Evolutionary conservation across 108 stramenopile species (phyloP).

Genomic region (Cafeteria roenbergensis): DNA sequence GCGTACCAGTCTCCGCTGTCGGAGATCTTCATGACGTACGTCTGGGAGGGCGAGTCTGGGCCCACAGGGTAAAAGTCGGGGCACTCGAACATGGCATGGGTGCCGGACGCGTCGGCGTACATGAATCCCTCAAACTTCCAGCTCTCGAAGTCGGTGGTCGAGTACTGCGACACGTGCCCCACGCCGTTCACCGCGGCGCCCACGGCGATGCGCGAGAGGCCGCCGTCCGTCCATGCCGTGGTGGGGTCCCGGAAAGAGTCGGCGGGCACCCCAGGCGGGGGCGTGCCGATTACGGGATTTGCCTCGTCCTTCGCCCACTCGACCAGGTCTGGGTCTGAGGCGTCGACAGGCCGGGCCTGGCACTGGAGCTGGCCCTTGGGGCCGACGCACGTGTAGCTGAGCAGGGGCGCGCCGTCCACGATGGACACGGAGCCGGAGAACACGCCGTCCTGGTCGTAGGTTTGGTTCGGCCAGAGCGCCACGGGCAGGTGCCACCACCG

Average conservation of each 20-base stretch:
- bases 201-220: slow-evolving; percentile 1
- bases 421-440: slow-evolving; percentile 18
- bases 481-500: slow-evolving; percentile 16
- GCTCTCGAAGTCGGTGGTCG: neutral
- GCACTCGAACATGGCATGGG: slow-evolving; percentile 14
- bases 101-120: slow-evolving; percentile 3
- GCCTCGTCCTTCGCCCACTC: slow-evolving; percentile 5
- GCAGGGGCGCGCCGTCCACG: slow-evolving; percentile 1
- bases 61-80: slow-evolving; percentile 16
- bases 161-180: neutral
- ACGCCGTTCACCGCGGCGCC: neutral
- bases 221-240: slow-evolving; percentile 7
- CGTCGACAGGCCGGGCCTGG: slow-evolving; percentile 3
- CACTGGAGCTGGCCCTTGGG: slow-evolving; percentile 13
- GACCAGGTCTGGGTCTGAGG: slow-evolving; percentile 8
- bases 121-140: neutral
- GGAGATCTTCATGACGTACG: neutral
- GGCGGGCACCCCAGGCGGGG: slow-evolving; percentile 3
- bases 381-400: neutral
- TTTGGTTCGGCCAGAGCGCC: slow-evolving; percentile 12
- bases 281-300: slow-evolving; percentile 8
- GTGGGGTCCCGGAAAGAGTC: slow-evolving; percentile 9
- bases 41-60: neutral
- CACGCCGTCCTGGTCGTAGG: slow-evolving; percentile 18
- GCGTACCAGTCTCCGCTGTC: slow-evolving; percentile 3